A percentile compares a stretch with the other conserved stretches of the same genome.
These are phyloP conservation scores for Backusella psychrophila DNA, from an alignment of 192 early-diverging fungal genomes.

Conservation along the genomic window DNA sequence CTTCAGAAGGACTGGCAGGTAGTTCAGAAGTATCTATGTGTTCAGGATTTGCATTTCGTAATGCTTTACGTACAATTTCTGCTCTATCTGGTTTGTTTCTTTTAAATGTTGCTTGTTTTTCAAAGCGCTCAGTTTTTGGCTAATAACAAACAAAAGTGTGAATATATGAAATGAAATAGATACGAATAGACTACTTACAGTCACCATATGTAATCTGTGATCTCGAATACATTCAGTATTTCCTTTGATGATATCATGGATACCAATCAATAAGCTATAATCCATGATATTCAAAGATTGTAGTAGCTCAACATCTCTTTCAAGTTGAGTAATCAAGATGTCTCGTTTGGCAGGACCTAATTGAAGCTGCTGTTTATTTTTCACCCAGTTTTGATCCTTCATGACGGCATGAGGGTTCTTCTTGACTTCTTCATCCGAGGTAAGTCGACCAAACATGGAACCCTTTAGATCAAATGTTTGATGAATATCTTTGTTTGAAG, in stretches of 20 bases:
- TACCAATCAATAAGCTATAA: conserved; percentile 94
- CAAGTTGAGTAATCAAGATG: conserved; percentile 83
- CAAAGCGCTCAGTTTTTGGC: not conserved
- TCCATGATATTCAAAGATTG: conserved; percentile 67
- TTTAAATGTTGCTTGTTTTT: conserved; percentile 37
- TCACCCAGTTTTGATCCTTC: conserved; percentile 97
- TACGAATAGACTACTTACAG: conserved; percentile 17
- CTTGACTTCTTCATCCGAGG: conserved; percentile 73
- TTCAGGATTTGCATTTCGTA: conserved; percentile 57
- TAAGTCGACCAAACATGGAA: conserved; percentile 83
- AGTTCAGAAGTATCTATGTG: conserved; percentile 59
- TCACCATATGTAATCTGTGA: conserved; percentile 13
- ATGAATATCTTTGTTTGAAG: conserved; percentile 98
- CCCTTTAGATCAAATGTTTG: conserved; percentile 97
- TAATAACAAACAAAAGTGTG: not conserved
- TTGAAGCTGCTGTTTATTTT: conserved; percentile 68
- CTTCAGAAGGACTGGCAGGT: conserved; percentile 47
- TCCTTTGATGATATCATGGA: conserved; percentile 85
- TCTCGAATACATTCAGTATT: conserved; percentile 87
- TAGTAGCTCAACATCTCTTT: conserved; percentile 77
- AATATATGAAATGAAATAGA: conserved; percentile 28
- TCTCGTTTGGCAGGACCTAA: conserved; percentile 83
- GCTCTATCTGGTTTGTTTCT: conserved; percentile 53
- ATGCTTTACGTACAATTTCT: conserved; percentile 50
- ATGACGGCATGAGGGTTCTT: conserved; percentile 86